phyloP scores from a whole-genome alignment of 169 alveolate genomes.

The Babesia gibsoni region DNA sequence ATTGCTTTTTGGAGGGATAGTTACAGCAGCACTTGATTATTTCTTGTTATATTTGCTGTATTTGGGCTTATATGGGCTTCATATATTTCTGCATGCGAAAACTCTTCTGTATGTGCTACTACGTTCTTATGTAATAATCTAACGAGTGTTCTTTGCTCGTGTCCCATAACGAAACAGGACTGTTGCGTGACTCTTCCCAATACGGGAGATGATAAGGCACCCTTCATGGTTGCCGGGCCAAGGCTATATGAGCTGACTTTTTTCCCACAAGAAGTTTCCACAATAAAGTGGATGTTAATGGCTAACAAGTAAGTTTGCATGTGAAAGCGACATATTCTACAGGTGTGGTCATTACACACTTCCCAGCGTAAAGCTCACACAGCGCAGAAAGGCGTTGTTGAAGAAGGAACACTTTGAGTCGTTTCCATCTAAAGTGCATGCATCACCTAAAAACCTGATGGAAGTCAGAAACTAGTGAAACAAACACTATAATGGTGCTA shows the following conservation, averaged over 20 bases:
- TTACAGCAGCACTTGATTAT: no score
- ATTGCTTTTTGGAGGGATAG: no score
- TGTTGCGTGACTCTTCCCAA: background rate
- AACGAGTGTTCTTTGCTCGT: no score
- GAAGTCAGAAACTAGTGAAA: no score
- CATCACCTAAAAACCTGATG: background rate
- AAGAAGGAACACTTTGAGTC: slow-evolving; percentile 2
- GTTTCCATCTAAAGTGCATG: slow-evolving; percentile 8
- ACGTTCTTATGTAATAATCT: no score
- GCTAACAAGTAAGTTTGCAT: slow-evolving; percentile 1
- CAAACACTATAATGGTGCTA: no score
- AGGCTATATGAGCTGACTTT: background rate
- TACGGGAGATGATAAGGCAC: background rate
- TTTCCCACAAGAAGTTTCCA: background rate
- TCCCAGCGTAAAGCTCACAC: background rate
- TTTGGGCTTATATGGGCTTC: no score
- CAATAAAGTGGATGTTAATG: slow-evolving; percentile 3
- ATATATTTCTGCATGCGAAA: no score
- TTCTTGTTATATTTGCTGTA: no score
- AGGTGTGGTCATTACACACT: slow-evolving; percentile 24
- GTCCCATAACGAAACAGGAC: slow-evolving; percentile 4
- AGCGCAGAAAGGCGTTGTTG: slow-evolving; percentile 2
- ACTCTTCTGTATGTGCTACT: no score
- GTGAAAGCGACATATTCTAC: background rate
- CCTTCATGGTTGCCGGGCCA: slow-evolving; percentile 9